phyloP scores from a whole-genome alignment of 1,284 basidiomycete species.

The Testicularia cyperi region DNA sequence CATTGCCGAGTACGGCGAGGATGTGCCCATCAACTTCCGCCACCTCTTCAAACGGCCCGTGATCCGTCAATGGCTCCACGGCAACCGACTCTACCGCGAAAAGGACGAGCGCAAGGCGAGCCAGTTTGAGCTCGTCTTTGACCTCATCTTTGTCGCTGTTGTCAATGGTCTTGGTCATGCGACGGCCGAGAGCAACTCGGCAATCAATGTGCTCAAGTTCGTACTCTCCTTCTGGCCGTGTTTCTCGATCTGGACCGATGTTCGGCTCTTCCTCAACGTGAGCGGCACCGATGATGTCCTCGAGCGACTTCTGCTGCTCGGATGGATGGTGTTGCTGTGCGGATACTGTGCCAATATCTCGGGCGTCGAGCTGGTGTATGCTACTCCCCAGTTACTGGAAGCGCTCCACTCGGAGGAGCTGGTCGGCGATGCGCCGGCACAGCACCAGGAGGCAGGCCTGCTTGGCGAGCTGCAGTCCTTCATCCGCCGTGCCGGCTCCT shows the following conservation, averaged over 20 bases:
- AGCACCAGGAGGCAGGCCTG: constrained; percentile 4
- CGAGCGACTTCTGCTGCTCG: constrained; percentile 50
- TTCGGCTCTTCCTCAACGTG: constrained; percentile 51
- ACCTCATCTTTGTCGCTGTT: constrained; percentile 52
- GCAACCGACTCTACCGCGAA: constrained; percentile 55
- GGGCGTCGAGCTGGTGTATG: constrained; percentile 34
- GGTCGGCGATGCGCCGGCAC: constrained; percentile 6
- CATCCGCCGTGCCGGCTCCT: constrained; percentile 6
- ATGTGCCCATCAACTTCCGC: constrained; percentile 44
- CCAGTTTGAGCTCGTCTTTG: constrained; percentile 59
- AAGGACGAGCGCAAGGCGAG: constrained; percentile 49
- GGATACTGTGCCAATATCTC: constrained; percentile 56
- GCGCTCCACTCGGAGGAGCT: constrained; percentile 4
- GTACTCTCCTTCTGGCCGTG: constrained; percentile 54
- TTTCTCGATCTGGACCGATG: constrained; percentile 54
- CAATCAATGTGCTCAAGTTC: constrained; percentile 56
- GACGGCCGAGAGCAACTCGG: constrained; percentile 49
- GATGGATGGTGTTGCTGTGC: constrained; percentile 55
- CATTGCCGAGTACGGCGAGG: constrained; percentile 35
- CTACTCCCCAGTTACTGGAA: constrained; percentile 20
- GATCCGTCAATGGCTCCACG: constrained; percentile 57
- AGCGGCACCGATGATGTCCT: constrained; percentile 57
- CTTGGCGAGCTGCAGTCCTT: constrained; percentile 8
- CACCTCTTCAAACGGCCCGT: constrained; percentile 57
- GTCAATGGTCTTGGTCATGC: constrained; percentile 49